A percentile compares a stretch with the other conserved stretches of the same genome.
Conservation (phyloP, 2,329 filamentous ascomycete species). For the Aspergillus unguis region DNA sequence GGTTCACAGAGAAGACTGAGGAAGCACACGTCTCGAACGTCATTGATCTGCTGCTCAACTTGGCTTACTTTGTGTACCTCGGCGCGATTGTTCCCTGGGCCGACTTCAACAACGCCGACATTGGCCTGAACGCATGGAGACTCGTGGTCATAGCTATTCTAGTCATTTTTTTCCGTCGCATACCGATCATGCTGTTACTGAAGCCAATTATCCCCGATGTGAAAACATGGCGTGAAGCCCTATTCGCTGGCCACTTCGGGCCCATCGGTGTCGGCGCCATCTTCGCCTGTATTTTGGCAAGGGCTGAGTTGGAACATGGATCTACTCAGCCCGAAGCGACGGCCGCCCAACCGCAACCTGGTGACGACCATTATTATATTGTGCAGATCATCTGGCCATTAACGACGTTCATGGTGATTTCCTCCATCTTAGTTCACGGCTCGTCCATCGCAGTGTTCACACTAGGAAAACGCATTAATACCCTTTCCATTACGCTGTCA, state of each 20-base stretch:
- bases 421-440: slow-evolving; percentile 91
- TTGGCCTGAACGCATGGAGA: slow-evolving; percentile 82
- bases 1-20: slow-evolving; percentile 97
- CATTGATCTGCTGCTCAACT: slow-evolving; percentile 92
- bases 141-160: slow-evolving; percentile 91
- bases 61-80: slow-evolving; percentile 97
- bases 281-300: slow-evolving; percentile 87
- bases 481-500: slow-evolving; percentile 88
- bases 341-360: slow-evolving; percentile 52
- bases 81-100: slow-evolving; percentile 97
- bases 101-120: slow-evolving; percentile 71
- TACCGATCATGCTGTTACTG: slow-evolving; percentile 86
- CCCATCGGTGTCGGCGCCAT: slow-evolving; percentile 96
- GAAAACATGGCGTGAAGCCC: slow-evolving; percentile 94
- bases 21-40: slow-evolving; percentile 99
- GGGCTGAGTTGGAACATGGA: slow-evolving; percentile 81
- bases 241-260: slow-evolving; percentile 96
- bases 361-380: slow-evolving; percentile 63
- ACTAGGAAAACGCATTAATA: slow-evolving; percentile 96
- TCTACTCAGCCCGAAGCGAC: slow-evolving; percentile 68
- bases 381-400: slow-evolving; percentile 94
- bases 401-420: slow-evolving; percentile 86
- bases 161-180: slow-evolving; percentile 91
- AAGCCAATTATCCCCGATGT: slow-evolving; percentile 95
- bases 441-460: slow-evolving; percentile 99